Evolutionary conservation across 306 rosid genomes (phyloP).

Genomic region (Crotalaria pallida): DNA sequence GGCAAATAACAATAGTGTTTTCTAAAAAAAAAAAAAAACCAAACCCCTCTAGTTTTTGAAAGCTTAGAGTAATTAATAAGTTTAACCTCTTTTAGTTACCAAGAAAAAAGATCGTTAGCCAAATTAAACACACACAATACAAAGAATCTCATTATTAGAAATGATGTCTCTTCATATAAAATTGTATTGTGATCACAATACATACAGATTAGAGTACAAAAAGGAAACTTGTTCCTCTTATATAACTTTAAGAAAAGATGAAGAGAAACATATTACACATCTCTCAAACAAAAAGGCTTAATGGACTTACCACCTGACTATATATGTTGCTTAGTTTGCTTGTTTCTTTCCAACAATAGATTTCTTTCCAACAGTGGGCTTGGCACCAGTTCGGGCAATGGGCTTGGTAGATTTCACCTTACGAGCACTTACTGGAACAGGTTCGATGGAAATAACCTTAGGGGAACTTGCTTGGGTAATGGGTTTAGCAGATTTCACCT

Average conservation of each 20-base stretch:
- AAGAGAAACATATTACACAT: neutral
- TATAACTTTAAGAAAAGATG: too few species aligned
- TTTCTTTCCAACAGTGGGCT: too few species aligned
- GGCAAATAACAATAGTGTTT: too few species aligned
- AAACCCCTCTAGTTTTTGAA: neutral
- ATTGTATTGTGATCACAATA: neutral
- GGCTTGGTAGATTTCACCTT: too few species aligned
- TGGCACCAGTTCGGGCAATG: too few species aligned
- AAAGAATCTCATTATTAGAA: neutral
- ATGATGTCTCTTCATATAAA: neutral
- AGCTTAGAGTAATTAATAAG: neutral
- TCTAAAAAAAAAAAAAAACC: too few species aligned
- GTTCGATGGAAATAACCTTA: too few species aligned
- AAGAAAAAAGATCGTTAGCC: neutral
- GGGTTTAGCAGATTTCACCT: too few species aligned
- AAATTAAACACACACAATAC: neutral
- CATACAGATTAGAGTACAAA: neutral
- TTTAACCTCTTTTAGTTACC: too few species aligned
- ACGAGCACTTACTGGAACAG: too few species aligned
- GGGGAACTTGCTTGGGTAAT: too few species aligned
- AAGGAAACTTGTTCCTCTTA: neutral
- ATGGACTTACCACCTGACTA: too few species aligned
- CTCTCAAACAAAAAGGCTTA: neutral
- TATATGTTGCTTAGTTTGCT: neutral
- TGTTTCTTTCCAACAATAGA: neutral